phyloP scores from a whole-genome alignment of 1,284 basidiomycete species.

The Cryptococcus floricola region DNA sequence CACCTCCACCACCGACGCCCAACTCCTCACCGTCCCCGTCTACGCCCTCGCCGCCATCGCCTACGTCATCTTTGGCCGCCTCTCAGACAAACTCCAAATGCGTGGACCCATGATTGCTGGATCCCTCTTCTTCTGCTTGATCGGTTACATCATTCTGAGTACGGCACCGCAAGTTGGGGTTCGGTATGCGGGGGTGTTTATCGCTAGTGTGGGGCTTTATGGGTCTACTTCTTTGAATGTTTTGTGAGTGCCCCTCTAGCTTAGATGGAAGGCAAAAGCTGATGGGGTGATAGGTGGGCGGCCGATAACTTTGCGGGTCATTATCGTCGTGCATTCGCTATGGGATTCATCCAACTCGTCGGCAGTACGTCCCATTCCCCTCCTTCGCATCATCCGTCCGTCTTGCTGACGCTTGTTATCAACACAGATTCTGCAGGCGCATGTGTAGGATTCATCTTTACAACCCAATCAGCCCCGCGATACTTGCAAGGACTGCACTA shows the following conservation, averaged over 20 bases:
- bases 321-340: conserved; percentile 16
- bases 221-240: conserved; percentile 10
- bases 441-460: conserved; percentile 15
- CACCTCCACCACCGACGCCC: conserved; percentile 22
- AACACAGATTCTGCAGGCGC: conserved; percentile 6
- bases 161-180: conserved; percentile 9
- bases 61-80: conserved; percentile 9
- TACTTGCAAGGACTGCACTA: conserved; percentile 12
- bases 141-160: conserved; percentile 18
- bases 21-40: conserved; percentile 30
- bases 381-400: background rate
- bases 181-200: conserved; percentile 14
- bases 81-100: conserved; percentile 17
- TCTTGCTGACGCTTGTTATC: background rate
- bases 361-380: conserved; percentile 10
- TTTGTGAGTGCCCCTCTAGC: background rate
- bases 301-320: conserved; percentile 13
- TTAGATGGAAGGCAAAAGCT: background rate
- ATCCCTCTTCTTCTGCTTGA: conserved; percentile 6
- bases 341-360: conserved; percentile 11
- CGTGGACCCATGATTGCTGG: conserved; percentile 21
- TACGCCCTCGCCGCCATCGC: conserved; percentile 24
- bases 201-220: conserved; percentile 13
- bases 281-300: conserved; percentile 1
- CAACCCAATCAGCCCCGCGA: conserved; percentile 8